Evolutionary conservation across 192 early-diverging fungal genomes (phyloP).

Genomic region (Coemansia sp.): DNA sequence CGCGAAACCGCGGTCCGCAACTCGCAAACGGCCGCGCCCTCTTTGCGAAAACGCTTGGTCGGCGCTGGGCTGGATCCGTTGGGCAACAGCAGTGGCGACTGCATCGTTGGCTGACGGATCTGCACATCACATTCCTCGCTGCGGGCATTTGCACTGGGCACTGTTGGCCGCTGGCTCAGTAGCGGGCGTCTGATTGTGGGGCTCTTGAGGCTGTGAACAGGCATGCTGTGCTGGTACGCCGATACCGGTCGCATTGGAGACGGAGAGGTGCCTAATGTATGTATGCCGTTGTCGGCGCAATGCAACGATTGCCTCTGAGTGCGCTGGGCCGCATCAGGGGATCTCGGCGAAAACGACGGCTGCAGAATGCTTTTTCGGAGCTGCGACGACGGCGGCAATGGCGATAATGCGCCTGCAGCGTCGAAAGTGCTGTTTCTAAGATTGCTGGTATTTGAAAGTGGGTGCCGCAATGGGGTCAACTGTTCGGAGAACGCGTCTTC

Average conservation of each 20-base stretch:
- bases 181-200: slow-evolving; percentile 11
- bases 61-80: slow-evolving; percentile 12
- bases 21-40: slow-evolving; percentile 23
- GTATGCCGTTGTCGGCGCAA: neutral
- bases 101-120: neutral
- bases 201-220: neutral
- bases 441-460: neutral
- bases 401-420: neutral
- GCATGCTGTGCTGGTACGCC: slow-evolving; percentile 11
- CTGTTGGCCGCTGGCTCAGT: slow-evolving; percentile 27
- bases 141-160: neutral
- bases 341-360: neutral
- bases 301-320: neutral
- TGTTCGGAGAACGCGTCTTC: neutral
- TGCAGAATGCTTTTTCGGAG: slow-evolving; percentile 1
- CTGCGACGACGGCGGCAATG: neutral
- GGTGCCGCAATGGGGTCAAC: neutral
- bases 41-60: slow-evolving; percentile 29
- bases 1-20: slow-evolving; percentile 11
- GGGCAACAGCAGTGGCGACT: neutral
- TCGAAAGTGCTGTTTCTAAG: neutral
- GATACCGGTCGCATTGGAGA: slow-evolving; percentile 26
- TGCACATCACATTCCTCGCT: neutral
- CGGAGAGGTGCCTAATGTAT: neutral
- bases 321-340: neutral